A percentile compares a stretch with the other conserved stretches of the same genome.
phyloP scores from a whole-genome alignment of 176 grass and related monocot species.

The Raddia distichophylla region DNA sequence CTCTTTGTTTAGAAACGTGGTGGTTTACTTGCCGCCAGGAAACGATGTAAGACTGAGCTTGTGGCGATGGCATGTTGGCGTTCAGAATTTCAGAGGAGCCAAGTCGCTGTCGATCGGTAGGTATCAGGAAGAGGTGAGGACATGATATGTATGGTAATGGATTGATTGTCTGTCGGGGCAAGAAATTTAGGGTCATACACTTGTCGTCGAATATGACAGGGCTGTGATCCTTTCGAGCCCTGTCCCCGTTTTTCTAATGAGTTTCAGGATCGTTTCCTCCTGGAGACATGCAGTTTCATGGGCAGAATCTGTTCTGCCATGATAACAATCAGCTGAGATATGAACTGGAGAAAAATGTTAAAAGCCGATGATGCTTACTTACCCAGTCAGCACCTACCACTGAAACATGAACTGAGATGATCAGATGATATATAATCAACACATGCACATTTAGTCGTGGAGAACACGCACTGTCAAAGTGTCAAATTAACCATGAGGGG shows the following conservation, averaged over 20 bases:
- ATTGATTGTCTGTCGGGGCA: not conserved
- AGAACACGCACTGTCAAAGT: not conserved
- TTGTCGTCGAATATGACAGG: not conserved
- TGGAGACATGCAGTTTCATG: not conserved
- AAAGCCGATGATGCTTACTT: not conserved
- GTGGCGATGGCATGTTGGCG: not conserved
- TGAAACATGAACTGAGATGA: not conserved
- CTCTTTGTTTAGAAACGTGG: conserved; percentile 3
- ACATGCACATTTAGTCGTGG: not conserved
- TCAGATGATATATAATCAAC: not conserved
- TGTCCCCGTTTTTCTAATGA: not conserved
- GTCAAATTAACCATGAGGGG: not conserved
- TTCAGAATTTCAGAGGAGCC: not conserved
- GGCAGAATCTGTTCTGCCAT: not conserved
- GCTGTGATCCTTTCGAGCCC: not conserved
- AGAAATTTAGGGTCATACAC: conserved; percentile 17
- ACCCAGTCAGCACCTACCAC: conserved; percentile 6
- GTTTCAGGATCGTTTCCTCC: not conserved
- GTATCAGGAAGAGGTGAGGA: not conserved
- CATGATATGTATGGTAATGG: not conserved
- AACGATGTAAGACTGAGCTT: conserved; percentile 10
- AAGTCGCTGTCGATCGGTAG: not conserved
- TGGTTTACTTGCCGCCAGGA: not conserved
- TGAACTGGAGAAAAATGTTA: not conserved
- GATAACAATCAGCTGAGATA: not conserved